phyloP scores from a whole-genome alignment of 306 rosid genomes.

The Canavalia ensiformis region DNA sequence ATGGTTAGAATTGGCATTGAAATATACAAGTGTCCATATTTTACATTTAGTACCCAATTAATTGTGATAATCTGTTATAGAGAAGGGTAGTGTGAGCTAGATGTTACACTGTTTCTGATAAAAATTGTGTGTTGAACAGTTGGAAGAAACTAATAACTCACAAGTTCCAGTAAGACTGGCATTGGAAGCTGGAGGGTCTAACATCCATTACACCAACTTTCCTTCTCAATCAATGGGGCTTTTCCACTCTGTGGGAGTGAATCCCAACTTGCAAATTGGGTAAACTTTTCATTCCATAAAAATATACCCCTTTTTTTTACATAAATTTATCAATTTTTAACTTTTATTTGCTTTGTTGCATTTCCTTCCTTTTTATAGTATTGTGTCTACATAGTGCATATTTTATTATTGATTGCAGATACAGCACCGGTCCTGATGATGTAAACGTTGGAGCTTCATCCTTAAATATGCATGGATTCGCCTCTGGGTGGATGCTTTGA shows the following conservation, averaged over 20 bases:
- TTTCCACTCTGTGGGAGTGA: conserved; percentile 62
- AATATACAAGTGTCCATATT: too few relatives aligned
- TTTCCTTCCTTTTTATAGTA: background rate
- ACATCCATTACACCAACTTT: conserved; percentile 45
- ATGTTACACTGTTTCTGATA: background rate
- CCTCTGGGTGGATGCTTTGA: conserved; percentile 77
- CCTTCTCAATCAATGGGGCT: conserved; percentile 62
- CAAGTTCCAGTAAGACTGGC: conserved; percentile 48
- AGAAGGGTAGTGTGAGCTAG: background rate
- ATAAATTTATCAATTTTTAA: background rate
- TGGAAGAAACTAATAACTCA: conserved; percentile 64
- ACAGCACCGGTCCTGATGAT: conserved; percentile 53
- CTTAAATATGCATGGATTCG: conserved; percentile 62
- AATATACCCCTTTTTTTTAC: background rate
- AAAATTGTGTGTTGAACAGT: conserved; percentile 50
- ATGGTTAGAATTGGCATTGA: too few relatives aligned
- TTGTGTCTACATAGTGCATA: background rate
- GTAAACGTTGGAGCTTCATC: conserved; percentile 59
- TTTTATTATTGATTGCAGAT: conserved; percentile 56
- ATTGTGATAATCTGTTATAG: too few relatives aligned
- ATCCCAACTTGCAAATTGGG: conserved; percentile 76
- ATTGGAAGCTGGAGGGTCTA: conserved; percentile 61
- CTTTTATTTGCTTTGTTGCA: background rate
- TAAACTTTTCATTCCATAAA: conserved; percentile 30
- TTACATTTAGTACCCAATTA: background rate